Conservation (phyloP, 345 rosid species). For the Pugionium cornutum region DNA sequence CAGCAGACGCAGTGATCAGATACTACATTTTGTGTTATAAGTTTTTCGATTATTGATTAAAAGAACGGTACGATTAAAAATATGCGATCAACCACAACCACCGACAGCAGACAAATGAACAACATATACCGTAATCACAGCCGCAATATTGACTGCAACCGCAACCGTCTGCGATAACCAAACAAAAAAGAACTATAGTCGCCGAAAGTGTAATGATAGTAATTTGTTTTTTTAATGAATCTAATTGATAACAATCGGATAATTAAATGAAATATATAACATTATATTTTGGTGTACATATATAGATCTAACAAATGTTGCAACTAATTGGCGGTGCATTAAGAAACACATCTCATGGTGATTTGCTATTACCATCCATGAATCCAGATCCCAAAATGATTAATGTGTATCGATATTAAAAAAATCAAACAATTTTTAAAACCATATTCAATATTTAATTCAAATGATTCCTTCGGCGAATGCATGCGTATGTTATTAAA, state of each 20-base stretch:
- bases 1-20: no score
- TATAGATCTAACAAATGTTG: constrained; percentile 32
- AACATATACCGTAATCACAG: no score
- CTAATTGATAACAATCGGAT: constrained; percentile 4
- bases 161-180: no score
- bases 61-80: no score
- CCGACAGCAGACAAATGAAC: no score
- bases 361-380: constrained; percentile 24
- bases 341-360: constrained; percentile 39
- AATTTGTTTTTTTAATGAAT: not conserved
- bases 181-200: no score
- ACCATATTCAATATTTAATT: constrained; percentile 12
- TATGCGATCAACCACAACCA: no score
- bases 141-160: no score
- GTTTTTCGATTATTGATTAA: no score
- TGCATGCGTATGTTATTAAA: constrained; percentile 43
- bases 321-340: constrained; percentile 36
- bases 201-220: not conserved
- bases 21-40: no score
- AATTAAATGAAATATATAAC: not conserved
- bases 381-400: constrained; percentile 40
- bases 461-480: constrained; percentile 38
- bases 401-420: constrained; percentile 5
- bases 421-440: constrained; percentile 16
- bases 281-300: constrained; percentile 16